phyloP scores from a whole-genome alignment of 371 early-diverging fungal genomes.

The Funneliformis caledonium region DNA sequence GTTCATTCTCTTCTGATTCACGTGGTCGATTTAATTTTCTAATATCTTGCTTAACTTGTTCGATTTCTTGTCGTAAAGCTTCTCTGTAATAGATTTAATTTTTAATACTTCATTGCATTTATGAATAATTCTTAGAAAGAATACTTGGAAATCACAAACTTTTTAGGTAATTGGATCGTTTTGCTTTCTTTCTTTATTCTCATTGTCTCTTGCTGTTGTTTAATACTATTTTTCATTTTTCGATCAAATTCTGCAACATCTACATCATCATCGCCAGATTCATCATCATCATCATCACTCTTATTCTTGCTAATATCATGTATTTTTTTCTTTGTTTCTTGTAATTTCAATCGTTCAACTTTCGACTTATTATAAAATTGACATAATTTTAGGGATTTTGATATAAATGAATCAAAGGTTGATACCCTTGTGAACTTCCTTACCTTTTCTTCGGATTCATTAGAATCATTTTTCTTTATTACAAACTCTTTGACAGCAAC shows the following conservation, averaged over 20 bases:
- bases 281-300: constrained; percentile 26
- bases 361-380: not conserved
- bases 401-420: not conserved
- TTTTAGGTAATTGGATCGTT: constrained; percentile 24
- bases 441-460: not conserved
- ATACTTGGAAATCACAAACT: not conserved
- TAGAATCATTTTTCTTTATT: not conserved
- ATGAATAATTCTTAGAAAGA: not conserved
- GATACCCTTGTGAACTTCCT: not conserved
- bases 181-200: constrained; percentile 40
- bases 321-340: constrained; percentile 1
- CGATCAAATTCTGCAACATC: constrained; percentile 51
- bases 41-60: constrained; percentile 61
- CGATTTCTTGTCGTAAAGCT: constrained; percentile 50
- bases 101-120: constrained; percentile 24
- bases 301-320: constrained; percentile 23
- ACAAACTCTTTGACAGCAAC: constrained; percentile 43
- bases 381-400: not conserved
- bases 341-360: not conserved
- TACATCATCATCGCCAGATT: constrained; percentile 40
- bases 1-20: constrained; percentile 38
- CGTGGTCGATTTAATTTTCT: constrained; percentile 56
- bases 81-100: not conserved
- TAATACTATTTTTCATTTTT: constrained; percentile 55
- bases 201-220: constrained; percentile 40